phyloP scores from a whole-genome alignment of 2,329 filamentous ascomycete species.

The Pezicula neosporulosa region DNA sequence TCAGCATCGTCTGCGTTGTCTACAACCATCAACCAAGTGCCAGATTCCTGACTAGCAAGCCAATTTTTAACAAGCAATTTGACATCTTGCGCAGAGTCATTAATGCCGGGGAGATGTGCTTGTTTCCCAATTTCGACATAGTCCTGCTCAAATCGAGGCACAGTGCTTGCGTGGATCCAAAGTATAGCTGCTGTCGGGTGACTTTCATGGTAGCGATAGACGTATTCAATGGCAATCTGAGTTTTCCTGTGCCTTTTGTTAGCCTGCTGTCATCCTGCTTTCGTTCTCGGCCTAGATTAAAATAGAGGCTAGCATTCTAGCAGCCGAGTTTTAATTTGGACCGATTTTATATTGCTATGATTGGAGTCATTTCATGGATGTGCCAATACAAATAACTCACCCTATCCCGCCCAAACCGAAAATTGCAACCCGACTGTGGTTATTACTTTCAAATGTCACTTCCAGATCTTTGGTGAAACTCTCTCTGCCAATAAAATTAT shows the following conservation, averaged over 20 bases:
- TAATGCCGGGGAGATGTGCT: background rate
- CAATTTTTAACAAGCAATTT: background rate
- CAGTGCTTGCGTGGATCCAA: constrained; percentile 21
- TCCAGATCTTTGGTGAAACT: background rate
- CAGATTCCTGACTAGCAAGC: background rate
- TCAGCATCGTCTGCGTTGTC: constrained; percentile 31
- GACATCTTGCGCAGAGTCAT: background rate
- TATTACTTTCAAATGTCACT: background rate
- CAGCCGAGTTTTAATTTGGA: no score
- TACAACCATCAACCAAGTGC: constrained; percentile 30
- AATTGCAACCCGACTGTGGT: background rate
- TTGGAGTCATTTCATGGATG: background rate
- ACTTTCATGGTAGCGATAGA: constrained; percentile 16
- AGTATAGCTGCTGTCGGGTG: constrained; percentile 26
- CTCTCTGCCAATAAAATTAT: background rate
- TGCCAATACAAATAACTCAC: background rate
- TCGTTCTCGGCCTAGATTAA: no score
- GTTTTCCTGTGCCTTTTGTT: constrained; percentile 21
- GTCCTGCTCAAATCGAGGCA: background rate
- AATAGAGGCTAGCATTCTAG: no score
- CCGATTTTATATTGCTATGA: no score
- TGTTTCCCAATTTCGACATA: background rate
- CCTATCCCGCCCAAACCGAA: background rate
- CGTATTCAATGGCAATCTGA: constrained; percentile 30
- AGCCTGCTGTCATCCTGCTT: background rate